Base-by-base conservation (phyloP, 805 yeast genomes). In the Ogataea degrootiae region DNA sequence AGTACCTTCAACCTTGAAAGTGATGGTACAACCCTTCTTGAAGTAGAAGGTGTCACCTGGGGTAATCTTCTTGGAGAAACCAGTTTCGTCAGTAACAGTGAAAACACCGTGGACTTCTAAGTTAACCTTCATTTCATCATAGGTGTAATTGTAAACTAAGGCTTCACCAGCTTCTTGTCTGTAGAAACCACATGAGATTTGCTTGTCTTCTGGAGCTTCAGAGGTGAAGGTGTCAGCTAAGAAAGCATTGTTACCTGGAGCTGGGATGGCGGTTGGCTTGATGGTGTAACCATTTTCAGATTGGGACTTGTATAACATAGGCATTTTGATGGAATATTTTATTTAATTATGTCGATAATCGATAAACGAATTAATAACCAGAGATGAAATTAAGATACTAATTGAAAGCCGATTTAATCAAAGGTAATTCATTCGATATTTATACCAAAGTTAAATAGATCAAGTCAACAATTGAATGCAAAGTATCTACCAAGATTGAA, bases 21-120 rank as follows among this genome's bases (percentile, higher is more conserved):
- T 83, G 57, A 83, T 77, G 44, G 85, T 80, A 53, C 79, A 70
- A n/a, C 87, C 88, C 62, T 81, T 79, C 58, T 74, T 77, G 70
- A 83, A 79, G 73, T 75, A 81, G 56, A 83, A 75, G 29, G 80
- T 82, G 57, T 83, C 88, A 45, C 89, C 89, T 44, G 85, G 84
- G 39, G 71, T 63, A 46, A 76, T 83, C 46, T 67, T 69, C 44
- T 78, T 81, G 51, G 72, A 71, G 63, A 72, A 71, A 22, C 89
- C 89, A 45, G 81, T 74, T 68, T 80, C 84, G 58, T 83, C 89
- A 49, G 78, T 58, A 57, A 83, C 72, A 44, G 72, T 69, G 72
- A 79, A 82, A 59, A 77, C 80, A 55, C 87, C 87, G 57, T 77
- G 80, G 46, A 80, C 82, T 65, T 83, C 87, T 52, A 83, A 73